A percentile compares a stretch with the other conserved stretches of the same genome.
phyloP scores from a whole-genome alignment of 306 rosid genomes.

The Herpetospermum pedunculosum region DNA sequence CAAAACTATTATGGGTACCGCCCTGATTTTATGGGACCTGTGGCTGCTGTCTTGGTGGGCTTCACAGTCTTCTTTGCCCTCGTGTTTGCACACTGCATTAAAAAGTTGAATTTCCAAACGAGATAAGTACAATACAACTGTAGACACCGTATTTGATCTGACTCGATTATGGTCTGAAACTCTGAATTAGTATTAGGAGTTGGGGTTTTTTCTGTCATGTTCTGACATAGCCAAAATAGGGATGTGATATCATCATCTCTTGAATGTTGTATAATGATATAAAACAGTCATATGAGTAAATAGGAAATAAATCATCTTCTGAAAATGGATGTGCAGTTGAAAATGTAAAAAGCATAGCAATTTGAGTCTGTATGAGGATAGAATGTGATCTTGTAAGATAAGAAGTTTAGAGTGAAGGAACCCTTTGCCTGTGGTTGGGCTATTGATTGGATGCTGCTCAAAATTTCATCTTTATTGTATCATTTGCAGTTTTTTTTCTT shows the following conservation, averaged over 20 bases:
- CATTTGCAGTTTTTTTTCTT: neutral
- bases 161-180: neutral
- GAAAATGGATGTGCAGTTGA: neutral
- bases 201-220: neutral
- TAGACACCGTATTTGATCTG: no score
- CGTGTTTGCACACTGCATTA: conserved; percentile 38
- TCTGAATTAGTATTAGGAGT: neutral
- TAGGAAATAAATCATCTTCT: neutral
- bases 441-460: neutral
- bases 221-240: neutral
- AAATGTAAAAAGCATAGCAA: neutral
- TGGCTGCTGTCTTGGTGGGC: conserved; percentile 24
- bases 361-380: neutral
- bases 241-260: neutral
- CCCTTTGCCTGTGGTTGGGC: neutral
- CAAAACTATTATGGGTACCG: conserved; percentile 45
- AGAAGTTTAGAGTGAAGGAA: neutral
- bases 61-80: conserved; percentile 31
- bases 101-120: conserved; percentile 39
- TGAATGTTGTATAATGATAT: neutral
- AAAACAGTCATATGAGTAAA: neutral
- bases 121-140: conserved; percentile 13
- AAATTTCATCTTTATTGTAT: neutral
- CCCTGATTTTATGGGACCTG: conserved; percentile 25
- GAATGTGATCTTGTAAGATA: neutral